Evolutionary conservation across 441 rosid species (phyloP).

Genomic region (Hura crepitans): DNA sequence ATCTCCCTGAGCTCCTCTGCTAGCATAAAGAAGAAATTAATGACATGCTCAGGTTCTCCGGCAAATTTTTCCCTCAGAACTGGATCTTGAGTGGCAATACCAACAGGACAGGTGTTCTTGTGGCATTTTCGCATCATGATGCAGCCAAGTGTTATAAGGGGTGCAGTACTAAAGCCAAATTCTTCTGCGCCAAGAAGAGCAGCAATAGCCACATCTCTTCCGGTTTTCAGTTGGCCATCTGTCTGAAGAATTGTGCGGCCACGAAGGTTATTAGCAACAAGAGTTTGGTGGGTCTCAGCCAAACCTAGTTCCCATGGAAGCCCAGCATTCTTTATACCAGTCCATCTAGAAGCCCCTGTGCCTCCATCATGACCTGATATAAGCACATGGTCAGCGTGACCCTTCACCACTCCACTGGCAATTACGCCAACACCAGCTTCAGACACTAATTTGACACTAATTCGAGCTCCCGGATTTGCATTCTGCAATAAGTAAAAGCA

Average conservation of each 20-base stretch:
- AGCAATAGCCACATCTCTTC: conserved; percentile 97
- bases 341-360: conserved; percentile 99
- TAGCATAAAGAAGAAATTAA: conserved; percentile 96
- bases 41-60: conserved; percentile 99
- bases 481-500: conserved; percentile 43
- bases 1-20: conserved; percentile 99
- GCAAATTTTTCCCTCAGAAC: conserved; percentile 98
- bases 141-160: conserved; percentile 97
- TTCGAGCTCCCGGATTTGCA: conserved; percentile 90
- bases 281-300: conserved; percentile 99
- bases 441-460: conserved; percentile 95
- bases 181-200: conserved; percentile 99
- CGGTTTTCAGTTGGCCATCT: conserved; percentile 99
- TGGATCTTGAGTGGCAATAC: conserved; percentile 99
- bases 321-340: conserved; percentile 98
- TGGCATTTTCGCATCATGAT: conserved; percentile 99
- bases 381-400: conserved; percentile 97
- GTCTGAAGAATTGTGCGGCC: conserved; percentile 98
- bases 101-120: conserved; percentile 99
- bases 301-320: conserved; percentile 99
- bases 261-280: conserved; percentile 98
- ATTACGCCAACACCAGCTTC: conserved; percentile 99
- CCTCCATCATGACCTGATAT: conserved; percentile 99
- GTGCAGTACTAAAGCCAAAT: conserved; percentile 99
- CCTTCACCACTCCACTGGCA: conserved; percentile 99